Base-by-base conservation (phyloP, 768 basidiomycete genomes). In the Mycena vulgaris region DNA sequence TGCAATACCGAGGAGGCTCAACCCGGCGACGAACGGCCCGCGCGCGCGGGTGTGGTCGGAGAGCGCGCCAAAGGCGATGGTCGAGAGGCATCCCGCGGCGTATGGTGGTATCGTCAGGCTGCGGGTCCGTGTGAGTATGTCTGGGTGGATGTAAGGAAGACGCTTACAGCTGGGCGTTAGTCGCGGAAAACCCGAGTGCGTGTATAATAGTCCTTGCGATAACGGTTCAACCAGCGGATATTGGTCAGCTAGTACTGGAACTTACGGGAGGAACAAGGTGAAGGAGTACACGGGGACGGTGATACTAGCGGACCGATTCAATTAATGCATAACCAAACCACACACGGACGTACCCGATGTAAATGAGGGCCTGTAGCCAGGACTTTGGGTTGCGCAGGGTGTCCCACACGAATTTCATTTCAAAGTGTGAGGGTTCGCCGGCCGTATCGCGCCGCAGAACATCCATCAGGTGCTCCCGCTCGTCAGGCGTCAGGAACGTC, bases 131-230 rank as follows among this genome's bases (percentile, higher is more conserved):
- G 28, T 47, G 1, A 5, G 27, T 5, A 4, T n/a, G 31, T 37
- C 33, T 23, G 6, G n/a, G 23, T 17, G 11, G 23, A 51, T 49
- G n/a, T n/a, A 19, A 13, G 51, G 9, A 28, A 48, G 9, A 27
- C 5, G 39, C 73, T 48, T 51, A 78, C 56, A 84, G 75, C 55
- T 84, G 81, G 13, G 82, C 83, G 16, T 75, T 31, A 0, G 82
- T 77, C 37, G 87, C 80, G 4, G 85, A 81, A 75, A 80, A 88
- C 13, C 87, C 87, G 4, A 88, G 74, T 5, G 76, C 71, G 33
- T 75, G 75, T 65, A 82, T 78, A 60, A 82, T 80, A 16, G 79
- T 79, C 4, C 69, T 70, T 39, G 39, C 17, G 39, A 39, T 39
- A 39, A 39, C 39, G 39, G 17, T 39, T 39, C 39, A 16, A 39